Evolutionary conservation across 495 filamentous ascomycete genomes (phyloP).

Genomic region (Neurospora sublineolata): DNA sequence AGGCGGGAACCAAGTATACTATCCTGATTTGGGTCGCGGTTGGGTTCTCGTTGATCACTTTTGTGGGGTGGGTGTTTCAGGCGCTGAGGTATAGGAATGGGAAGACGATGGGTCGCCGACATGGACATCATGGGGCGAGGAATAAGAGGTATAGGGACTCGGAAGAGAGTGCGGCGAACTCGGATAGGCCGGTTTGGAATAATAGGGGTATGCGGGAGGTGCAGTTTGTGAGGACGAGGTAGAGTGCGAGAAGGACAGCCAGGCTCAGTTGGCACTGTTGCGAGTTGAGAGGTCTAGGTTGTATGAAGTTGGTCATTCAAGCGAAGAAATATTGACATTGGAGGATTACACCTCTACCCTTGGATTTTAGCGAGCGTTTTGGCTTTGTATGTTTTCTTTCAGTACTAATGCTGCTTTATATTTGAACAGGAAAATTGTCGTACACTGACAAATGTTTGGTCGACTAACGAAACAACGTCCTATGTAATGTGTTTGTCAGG

Average conservation of each 20-base stretch:
- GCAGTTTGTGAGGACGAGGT: not conserved
- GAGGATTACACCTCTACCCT: not conserved
- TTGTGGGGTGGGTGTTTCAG: conserved; percentile 39
- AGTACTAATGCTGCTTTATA: too few relatives aligned
- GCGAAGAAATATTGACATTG: not conserved
- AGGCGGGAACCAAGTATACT: conserved; percentile 22
- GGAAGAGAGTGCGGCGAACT: not conserved
- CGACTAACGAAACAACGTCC: too few relatives aligned
- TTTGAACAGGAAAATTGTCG: too few relatives aligned
- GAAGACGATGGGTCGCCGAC: not conserved
- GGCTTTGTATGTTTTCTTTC: too few relatives aligned
- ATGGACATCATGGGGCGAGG: not conserved
- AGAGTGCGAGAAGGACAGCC: not conserved
- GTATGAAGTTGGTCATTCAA: not conserved
- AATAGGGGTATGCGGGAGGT: not conserved
- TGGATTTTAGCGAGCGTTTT: not conserved
- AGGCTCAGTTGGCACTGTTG: not conserved
- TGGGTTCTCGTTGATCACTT: conserved; percentile 46
- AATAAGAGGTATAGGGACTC: conserved; percentile 2
- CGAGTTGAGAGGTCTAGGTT: not conserved
- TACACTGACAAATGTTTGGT: too few relatives aligned
- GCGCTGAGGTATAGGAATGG: conserved; percentile 2
- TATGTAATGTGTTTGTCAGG: too few relatives aligned
- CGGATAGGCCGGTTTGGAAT: not conserved
- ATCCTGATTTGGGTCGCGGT: conserved; percentile 53